Evolutionary conservation across 352 stramenopile species (phyloP), one percentile per base, ranked within the genome.

Genomic region (Globisporangium camurandrum): DNA sequence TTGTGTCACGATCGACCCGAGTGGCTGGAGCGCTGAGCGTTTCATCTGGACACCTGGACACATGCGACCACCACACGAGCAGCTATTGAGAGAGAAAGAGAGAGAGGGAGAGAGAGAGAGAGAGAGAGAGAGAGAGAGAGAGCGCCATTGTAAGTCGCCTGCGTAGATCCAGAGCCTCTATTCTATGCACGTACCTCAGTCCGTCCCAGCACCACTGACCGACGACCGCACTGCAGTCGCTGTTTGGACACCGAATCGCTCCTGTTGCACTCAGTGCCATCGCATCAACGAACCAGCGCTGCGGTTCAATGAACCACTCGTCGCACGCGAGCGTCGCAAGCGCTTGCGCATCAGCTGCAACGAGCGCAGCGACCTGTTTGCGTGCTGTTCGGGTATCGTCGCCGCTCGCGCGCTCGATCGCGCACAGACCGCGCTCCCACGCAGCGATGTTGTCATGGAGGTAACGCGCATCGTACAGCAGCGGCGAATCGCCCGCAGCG

Each of bases 171-270:
- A 41, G n/a, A n/a, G n/a, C n/a, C 11, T 2, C 33, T 20, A 4
- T 20, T 4, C 8, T 20, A 36, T 19, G 16, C 4, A 62, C 61
- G 46, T 51, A 77, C 69, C 61, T 70, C 22, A 62, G 39, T 24
- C 63, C 66, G 45, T 79, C 67, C 72, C 72, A 84, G n/a, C 51
- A 56, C 69, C 68, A 85, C 42, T 85, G 54, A 0, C 73, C 73
- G 16, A 85, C 61, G 27, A 68, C 42, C 1, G 54, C 56, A 12
- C 39, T 52, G 48, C 73, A 85, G 4, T 26, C 45, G 27, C 64
- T 44, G 45, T 67, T 78, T 26, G 68, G 70, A 56, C 73, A 85
- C 24, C 49, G 51, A 44, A 85, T 67, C 39, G 49, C 22, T 7
- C 73, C 73, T 12, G 63, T 54, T 14, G 52, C 31, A 10, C 41